phyloP scores from a whole-genome alignment of 140 eudicot genomes.

The Anethum foeniculum region DNA sequence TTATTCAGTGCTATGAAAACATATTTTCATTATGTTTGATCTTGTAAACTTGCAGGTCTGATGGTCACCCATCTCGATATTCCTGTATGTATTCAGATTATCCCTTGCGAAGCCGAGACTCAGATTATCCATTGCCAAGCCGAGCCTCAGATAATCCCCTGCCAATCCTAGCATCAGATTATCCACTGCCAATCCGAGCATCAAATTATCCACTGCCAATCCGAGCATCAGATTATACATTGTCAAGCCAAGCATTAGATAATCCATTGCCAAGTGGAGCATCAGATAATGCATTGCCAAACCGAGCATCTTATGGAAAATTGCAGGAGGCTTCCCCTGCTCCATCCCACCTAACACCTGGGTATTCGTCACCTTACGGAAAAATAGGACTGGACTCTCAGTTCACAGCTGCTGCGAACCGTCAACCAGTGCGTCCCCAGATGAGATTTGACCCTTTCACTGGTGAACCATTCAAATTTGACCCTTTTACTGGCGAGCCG shows the following conservation, averaged over 20 bases:
- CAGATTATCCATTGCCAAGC: neutral
- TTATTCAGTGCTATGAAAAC: neutral
- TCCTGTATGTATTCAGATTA: conserved; percentile 34
- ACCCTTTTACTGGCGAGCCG: conserved; percentile 92
- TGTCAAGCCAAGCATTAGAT: neutral
- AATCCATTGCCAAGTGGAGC: neutral
- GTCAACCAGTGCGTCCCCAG: conserved; percentile 45
- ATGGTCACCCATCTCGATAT: conserved; percentile 38
- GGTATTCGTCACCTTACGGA: conserved; percentile 27
- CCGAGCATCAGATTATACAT: neutral
- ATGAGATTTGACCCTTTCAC: conserved; percentile 86
- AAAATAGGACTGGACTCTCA: conserved; percentile 29
- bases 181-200: conserved; percentile 39
- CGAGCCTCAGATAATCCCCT: neutral
- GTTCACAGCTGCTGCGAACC: conserved; percentile 15
- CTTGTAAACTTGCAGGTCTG: conserved; percentile 40
- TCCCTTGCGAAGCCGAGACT: conserved; percentile 23
- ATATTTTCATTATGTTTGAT: conserved; percentile 1
- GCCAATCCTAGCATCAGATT: neutral
- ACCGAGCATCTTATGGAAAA: conserved; percentile 30
- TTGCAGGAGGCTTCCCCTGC: conserved; percentile 34
- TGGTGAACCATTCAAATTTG: conserved; percentile 88
- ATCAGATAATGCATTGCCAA: conserved; percentile 26
- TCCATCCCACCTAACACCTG: conserved; percentile 27
- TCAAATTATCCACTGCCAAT: conserved; percentile 33